Evolutionary conservation across 2,329 filamentous ascomycete species (phyloP), one percentile per base, ranked within the genome.

Genomic region (Tolypocladium nubicola): DNA sequence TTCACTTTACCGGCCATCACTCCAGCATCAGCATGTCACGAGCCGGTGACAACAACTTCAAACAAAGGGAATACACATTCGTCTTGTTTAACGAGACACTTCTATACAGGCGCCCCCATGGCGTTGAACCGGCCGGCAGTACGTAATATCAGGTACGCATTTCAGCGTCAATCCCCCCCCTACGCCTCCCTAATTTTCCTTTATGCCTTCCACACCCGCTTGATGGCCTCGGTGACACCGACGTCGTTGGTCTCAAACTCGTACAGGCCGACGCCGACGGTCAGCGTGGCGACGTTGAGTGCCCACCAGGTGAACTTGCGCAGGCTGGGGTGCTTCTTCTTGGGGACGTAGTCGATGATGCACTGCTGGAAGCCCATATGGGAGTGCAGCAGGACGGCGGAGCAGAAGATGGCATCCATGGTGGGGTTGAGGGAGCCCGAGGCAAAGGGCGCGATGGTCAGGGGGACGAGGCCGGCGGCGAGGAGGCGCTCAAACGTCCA

Each of bases 201-300:
- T 67, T 77, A 90, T 67, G 94, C 93, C 68, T 81, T 89, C 94
- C 94, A 99, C 61, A 97, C 78, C 70, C 88, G 84, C 81, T 88
- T 90, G 64, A 97, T 80, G 38, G 86, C 87, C 80, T 96, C 93
- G 10, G 91, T 96, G 59, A 99, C 73, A 63, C 94, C 94, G 55
- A 99, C 90, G 65, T 99, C 94, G 70, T 97, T 97, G 38, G 94
- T 99, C 85, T 99, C 94, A 68, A 97, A 97, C 75, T 97, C 93
- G 76, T 99, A 99, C 68, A 97, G 81, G 58, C 92, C 92, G 63
- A 96, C 81, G 54, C 89, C 91, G 61, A 92, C 89, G 55, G 90
- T 77, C 58, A 93, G 79, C 13, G 95, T 97, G 59, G 83, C 86
- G 52, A 80, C 75, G 68, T 92, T 91, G 61, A 97, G 83, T 41